Evolutionary conservation across 148 eudicot species (phyloP).

Genomic region (Hydrangea macrophylla): DNA sequence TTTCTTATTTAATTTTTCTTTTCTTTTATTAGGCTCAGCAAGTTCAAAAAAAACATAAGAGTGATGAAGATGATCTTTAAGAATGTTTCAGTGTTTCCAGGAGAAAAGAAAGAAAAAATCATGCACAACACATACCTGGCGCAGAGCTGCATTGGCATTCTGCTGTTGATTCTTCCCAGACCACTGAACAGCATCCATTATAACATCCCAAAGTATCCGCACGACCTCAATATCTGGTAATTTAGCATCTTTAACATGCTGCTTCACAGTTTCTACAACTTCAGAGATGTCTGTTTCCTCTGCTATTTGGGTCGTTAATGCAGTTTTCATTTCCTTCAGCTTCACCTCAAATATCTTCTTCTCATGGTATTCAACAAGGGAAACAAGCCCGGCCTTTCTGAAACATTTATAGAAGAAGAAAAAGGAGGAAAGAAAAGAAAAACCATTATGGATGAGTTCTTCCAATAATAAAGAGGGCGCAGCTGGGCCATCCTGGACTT

Average conservation of each 20-base stretch:
- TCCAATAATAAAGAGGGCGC: not conserved
- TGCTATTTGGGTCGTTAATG: slow-evolving; percentile 75
- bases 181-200: slow-evolving; percentile 99
- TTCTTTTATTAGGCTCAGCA: not conserved
- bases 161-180: slow-evolving; percentile 99
- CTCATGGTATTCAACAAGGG: slow-evolving; percentile 81
- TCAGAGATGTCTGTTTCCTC: slow-evolving; percentile 87
- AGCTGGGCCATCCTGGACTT: too few relatives aligned
- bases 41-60: not conserved
- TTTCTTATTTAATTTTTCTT: not conserved
- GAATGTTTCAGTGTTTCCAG: not conserved
- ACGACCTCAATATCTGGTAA: slow-evolving; percentile 94
- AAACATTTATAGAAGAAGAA: slow-evolving; percentile 5
- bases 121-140: slow-evolving; percentile 61
- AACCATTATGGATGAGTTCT: not conserved
- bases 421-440: not conserved
- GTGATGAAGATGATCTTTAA: not conserved
- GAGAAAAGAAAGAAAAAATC: not conserved
- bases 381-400: slow-evolving; percentile 76
- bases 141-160: slow-evolving; percentile 87
- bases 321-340: slow-evolving; percentile 93
- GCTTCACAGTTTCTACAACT: slow-evolving; percentile 83
- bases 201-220: slow-evolving; percentile 83
- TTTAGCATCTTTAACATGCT: slow-evolving; percentile 85
- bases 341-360: slow-evolving; percentile 93